Conservation (phyloP, 257 asterid species). For the Apocynum venetum region DNA sequence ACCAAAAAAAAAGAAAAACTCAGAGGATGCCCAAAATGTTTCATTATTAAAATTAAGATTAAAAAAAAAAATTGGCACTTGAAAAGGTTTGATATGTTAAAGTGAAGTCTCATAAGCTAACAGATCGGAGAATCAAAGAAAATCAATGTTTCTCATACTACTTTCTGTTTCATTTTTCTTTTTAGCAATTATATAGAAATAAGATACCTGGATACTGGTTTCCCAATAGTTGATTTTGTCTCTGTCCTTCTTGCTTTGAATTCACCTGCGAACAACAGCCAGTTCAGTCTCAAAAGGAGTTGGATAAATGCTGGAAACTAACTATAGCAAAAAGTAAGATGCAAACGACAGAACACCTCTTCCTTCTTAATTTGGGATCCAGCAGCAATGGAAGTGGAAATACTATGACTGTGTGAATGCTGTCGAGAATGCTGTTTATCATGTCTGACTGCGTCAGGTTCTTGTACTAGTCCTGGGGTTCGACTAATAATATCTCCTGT, state of each 20-base stretch:
- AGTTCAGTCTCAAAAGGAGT: conserved; percentile 18
- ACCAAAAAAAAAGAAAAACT: no score
- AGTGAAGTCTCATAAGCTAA: not conserved
- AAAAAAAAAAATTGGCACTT: no score
- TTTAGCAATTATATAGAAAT: not conserved
- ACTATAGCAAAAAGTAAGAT: conserved; percentile 8
- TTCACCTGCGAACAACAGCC: conserved; percentile 40
- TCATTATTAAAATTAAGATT: no score
- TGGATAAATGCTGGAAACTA: conserved; percentile 1
- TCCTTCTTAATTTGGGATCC: conserved; percentile 50
- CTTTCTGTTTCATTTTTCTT: not conserved
- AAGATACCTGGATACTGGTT: conserved; percentile 43
- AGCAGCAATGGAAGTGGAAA: conserved; percentile 35
- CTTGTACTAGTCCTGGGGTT: conserved; percentile 38
- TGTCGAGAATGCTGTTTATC: conserved; percentile 51
- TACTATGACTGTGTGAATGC: conserved; percentile 38
- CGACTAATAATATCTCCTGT: conserved; percentile 41
- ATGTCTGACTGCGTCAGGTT: conserved; percentile 34
- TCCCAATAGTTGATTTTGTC: conserved; percentile 28
- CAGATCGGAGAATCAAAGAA: not conserved
- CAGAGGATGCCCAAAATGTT: no score
- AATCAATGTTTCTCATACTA: not conserved
- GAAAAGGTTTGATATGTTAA: not conserved
- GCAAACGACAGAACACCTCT: conserved; percentile 49
- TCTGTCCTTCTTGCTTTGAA: conserved; percentile 29